Evolutionary conservation across 495 filamentous ascomycete species (phyloP).

Genomic region (Penicillium maclennaniae): DNA sequence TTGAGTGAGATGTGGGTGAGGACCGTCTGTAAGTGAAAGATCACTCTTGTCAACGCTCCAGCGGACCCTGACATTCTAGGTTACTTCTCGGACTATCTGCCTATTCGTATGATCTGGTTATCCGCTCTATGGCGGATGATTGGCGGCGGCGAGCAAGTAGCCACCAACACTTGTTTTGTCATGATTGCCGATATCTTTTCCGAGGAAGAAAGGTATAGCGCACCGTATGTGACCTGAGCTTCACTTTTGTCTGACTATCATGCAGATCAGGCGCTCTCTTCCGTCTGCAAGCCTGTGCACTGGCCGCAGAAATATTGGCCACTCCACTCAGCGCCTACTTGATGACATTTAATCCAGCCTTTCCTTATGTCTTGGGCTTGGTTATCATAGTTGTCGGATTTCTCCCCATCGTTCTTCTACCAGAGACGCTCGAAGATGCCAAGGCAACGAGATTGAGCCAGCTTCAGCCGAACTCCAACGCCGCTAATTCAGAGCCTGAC

Average conservation of each 20-base stretch:
- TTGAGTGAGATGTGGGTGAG: slow-evolving; percentile 32
- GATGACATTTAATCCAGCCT: slow-evolving; percentile 25
- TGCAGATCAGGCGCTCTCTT: slow-evolving; percentile 28
- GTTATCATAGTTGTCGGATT: slow-evolving; percentile 26
- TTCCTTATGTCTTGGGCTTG: slow-evolving; percentile 25
- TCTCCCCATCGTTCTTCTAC: slow-evolving; percentile 33
- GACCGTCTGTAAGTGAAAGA: slow-evolving; percentile 32
- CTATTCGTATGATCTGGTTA: slow-evolving; percentile 34
- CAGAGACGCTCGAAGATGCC: slow-evolving; percentile 39
- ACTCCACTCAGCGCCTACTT: slow-evolving; percentile 31
- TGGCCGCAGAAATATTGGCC: slow-evolving; percentile 29
- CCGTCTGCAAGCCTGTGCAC: slow-evolving; percentile 16
- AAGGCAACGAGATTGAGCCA: slow-evolving; percentile 12
- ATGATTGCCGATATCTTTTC: slow-evolving; percentile 33
- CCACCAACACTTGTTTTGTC: slow-evolving; percentile 20
- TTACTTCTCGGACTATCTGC: slow-evolving; percentile 21
- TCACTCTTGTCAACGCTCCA: neutral
- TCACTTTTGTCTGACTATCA: neutral
- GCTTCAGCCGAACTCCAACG: neutral
- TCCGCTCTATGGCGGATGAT: slow-evolving; percentile 24
- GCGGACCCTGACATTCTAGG: neutral
- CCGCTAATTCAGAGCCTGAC: neutral
- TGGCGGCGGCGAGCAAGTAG: slow-evolving; percentile 28
- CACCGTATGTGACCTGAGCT: neutral
- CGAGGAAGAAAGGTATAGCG: slow-evolving; percentile 31